phyloP scores from a whole-genome alignment of 1,284 basidiomycete genomes.

The Tetrapyrgos nigripes region DNA sequence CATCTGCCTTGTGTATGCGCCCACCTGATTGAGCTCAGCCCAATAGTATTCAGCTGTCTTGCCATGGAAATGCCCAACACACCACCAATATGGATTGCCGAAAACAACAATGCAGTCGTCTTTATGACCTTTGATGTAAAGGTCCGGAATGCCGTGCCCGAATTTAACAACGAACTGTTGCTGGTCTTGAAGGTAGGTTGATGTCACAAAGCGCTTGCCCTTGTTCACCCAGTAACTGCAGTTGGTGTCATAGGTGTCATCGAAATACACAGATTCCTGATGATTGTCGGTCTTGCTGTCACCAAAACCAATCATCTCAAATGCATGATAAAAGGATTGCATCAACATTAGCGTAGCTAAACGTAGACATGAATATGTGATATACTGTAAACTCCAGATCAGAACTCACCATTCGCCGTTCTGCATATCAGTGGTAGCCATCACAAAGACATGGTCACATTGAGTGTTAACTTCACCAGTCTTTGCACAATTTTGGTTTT shows the following conservation, averaged over 20 bases:
- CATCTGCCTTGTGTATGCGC: conserved; percentile 9
- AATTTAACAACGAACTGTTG: neutral
- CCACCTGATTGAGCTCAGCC: conserved; percentile 3
- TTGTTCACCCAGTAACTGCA: neutral
- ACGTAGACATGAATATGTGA: neutral
- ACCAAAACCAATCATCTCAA: neutral
- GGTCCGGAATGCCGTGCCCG: conserved; percentile 3
- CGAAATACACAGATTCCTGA: neutral
- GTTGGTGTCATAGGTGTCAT: conserved; percentile 1
- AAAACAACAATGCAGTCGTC: conserved; percentile 1
- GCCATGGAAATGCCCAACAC: neutral
- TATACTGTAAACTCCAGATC: neutral
- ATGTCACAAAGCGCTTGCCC: neutral
- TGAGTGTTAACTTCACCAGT: neutral
- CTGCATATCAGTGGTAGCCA: conserved; percentile 4
- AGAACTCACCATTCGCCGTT: neutral
- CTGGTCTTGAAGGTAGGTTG: neutral
- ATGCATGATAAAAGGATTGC: conserved; percentile 2
- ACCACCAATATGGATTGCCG: neutral
- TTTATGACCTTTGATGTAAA: conserved; percentile 6
- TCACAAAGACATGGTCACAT: conserved; percentile 3
- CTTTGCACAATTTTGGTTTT: neutral
- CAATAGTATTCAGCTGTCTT: conserved; percentile 3
- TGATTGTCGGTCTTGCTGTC: neutral
- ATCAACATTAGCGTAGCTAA: conserved; percentile 1